Evolutionary conservation across 2,329 filamentous ascomycete species (phyloP).

Genomic region (Biscogniauxia sp.): DNA sequence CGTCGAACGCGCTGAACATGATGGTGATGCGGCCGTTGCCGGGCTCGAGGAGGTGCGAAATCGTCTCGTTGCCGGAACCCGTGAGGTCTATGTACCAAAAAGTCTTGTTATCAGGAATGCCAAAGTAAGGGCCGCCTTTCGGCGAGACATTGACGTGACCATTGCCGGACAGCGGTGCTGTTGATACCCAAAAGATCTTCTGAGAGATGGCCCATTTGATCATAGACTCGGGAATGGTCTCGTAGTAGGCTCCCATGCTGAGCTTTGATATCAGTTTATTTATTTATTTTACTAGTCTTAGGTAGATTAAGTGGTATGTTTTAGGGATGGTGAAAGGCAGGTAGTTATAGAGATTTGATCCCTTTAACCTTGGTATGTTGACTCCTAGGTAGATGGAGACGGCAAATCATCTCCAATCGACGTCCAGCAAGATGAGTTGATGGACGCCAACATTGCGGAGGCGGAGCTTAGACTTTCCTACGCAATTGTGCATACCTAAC

Average conservation of each 20-base stretch:
- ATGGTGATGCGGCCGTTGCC: conserved; percentile 69
- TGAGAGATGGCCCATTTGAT: conserved; percentile 64
- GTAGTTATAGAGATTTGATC: neutral
- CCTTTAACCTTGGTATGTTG: neutral
- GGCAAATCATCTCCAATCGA: neutral
- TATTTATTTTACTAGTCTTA: neutral
- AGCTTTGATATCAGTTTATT: neutral
- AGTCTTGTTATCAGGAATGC: conserved; percentile 30
- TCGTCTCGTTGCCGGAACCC: conserved; percentile 73
- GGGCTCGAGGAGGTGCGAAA: conserved; percentile 68
- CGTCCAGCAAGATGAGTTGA: neutral
- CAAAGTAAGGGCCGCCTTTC: conserved; percentile 59
- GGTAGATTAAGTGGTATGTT: no score
- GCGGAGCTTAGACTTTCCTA: neutral
- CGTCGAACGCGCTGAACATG: conserved; percentile 59
- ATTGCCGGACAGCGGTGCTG: conserved; percentile 62
- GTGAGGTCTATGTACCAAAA: conserved; percentile 68
- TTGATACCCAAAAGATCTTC: conserved; percentile 73
- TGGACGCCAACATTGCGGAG: neutral
- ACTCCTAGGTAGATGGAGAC: neutral
- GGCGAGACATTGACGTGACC: conserved; percentile 74
- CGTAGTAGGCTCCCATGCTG: conserved; percentile 31
- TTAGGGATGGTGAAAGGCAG: no score
- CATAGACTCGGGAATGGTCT: conserved; percentile 39
- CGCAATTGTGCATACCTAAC: neutral